Evolutionary conservation across 2,329 filamentous ascomycete species (phyloP).

Genomic region (Xylariaceae sp.): DNA sequence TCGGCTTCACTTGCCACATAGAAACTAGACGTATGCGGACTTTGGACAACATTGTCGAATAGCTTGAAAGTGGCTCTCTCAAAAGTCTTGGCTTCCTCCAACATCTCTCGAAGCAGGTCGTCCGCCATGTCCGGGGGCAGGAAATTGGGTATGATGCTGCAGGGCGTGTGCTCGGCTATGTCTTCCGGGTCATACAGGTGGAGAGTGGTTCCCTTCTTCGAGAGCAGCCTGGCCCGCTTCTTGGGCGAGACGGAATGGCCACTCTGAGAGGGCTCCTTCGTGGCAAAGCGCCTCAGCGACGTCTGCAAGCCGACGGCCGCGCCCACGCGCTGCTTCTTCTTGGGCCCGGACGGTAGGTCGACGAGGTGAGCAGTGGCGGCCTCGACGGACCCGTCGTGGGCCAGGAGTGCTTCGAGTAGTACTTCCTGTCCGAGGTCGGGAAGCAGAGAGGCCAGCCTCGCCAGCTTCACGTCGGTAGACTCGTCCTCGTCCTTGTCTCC

Average conservation of each 20-base stretch:
- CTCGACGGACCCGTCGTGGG: slow-evolving; percentile 68
- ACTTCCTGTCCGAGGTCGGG: slow-evolving; percentile 54
- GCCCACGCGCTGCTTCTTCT: slow-evolving; percentile 26
- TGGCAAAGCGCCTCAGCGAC: slow-evolving; percentile 50
- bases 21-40: slow-evolving; percentile 76
- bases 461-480: slow-evolving; percentile 83
- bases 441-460: slow-evolving; percentile 71
- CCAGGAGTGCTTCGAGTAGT: slow-evolving; percentile 71
- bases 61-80: slow-evolving; percentile 69
- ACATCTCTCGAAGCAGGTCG: slow-evolving; percentile 64
- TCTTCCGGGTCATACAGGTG: slow-evolving; percentile 78
- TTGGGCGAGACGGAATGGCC: slow-evolving; percentile 11
- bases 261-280: slow-evolving; percentile 8
- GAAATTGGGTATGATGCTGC: slow-evolving; percentile 89
- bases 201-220: slow-evolving; percentile 73
- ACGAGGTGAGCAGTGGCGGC: slow-evolving; percentile 51
- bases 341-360: slow-evolving; percentile 15
- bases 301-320: slow-evolving; percentile 49
- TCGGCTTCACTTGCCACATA: slow-evolving; percentile 73
- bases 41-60: slow-evolving; percentile 80
- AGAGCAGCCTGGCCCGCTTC: slow-evolving; percentile 47
- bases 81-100: slow-evolving; percentile 66
- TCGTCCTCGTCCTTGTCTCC: slow-evolving; percentile 49
- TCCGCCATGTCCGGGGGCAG: slow-evolving; percentile 65
- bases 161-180: slow-evolving; percentile 76